phyloP scores from a whole-genome alignment of 83 land plant genomes.

The Larix sibirica region DNA sequence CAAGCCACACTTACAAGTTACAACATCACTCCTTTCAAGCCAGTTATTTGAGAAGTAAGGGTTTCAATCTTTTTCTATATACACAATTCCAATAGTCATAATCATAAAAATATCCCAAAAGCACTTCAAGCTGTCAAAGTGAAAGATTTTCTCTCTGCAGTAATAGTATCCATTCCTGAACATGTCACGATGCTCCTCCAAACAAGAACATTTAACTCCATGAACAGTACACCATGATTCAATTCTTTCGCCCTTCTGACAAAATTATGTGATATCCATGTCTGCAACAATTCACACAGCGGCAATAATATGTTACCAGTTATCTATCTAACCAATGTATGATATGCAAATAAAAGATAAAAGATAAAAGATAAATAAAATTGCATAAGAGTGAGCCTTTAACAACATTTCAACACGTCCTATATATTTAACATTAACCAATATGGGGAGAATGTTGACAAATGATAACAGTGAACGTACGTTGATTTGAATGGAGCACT shows the following conservation, averaged over 20 bases:
- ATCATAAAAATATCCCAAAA: too few relatives aligned
- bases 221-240: slow-evolving; percentile 19
- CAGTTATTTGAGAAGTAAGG: too few relatives aligned
- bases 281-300: slow-evolving; percentile 36
- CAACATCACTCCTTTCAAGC: too few relatives aligned
- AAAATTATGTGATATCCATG: slow-evolving; percentile 96
- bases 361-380: not conserved
- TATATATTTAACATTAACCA: not conserved
- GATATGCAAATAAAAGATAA: not conserved
- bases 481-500: slow-evolving; percentile 99
- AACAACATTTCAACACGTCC: not conserved
- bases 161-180: too few relatives aligned
- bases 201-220: too few relatives aligned
- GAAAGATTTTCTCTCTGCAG: too few relatives aligned
- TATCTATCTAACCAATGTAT: not conserved
- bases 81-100: too few relatives aligned
- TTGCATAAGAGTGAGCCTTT: not conserved
- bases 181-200: too few relatives aligned
- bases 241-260: slow-evolving; percentile 91
- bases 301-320: not conserved
- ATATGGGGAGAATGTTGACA: not conserved
- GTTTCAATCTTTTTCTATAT: too few relatives aligned
- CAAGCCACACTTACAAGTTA: too few relatives aligned
- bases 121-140: too few relatives aligned
- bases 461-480: slow-evolving; percentile 45